Percentiles rank a stretch among this genome's conserved stretches.
Evolutionary conservation across 1,284 basidiomycete genomes (phyloP).

Genomic region (Macrocystidia cucumis): DNA sequence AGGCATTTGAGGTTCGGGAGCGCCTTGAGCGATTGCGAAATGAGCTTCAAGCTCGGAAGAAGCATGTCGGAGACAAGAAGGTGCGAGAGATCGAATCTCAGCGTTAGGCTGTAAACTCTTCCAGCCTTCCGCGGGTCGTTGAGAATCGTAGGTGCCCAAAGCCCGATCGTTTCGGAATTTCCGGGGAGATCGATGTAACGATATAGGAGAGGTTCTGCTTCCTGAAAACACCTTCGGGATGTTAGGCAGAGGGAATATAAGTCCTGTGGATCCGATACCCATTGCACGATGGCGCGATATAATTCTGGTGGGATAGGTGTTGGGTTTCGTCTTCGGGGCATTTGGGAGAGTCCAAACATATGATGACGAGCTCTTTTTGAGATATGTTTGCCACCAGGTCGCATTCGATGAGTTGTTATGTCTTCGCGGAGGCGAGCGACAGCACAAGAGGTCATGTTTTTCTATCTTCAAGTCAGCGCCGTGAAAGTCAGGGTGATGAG

Average conservation of each 20-base stretch:
- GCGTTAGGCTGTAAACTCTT: slow-evolving; percentile 10
- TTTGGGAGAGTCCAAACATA: no score
- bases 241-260: slow-evolving; percentile 11
- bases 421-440: no score
- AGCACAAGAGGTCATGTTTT: no score
- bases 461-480: no score
- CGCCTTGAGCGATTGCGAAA: slow-evolving; percentile 10
- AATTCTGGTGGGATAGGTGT: slow-evolving; percentile 11
- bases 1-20: slow-evolving; percentile 11
- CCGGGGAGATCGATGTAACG: slow-evolving; percentile 11
- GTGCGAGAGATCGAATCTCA: slow-evolving; percentile 13
- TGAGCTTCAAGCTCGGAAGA: slow-evolving; percentile 9
- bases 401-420: no score
- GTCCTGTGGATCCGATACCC: slow-evolving; percentile 10
- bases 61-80: slow-evolving; percentile 14
- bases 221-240: slow-evolving; percentile 11
- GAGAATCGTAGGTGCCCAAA: slow-evolving; percentile 14
- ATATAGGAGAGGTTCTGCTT: slow-evolving; percentile 14
- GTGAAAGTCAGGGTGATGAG: no score
- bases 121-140: slow-evolving; percentile 9
- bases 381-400: no score
- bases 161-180: slow-evolving; percentile 9
- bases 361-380: no score
- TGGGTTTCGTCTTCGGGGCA: slow-evolving; percentile 1
- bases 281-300: slow-evolving; percentile 12